Base-by-base conservation (phyloP, 306 rosid species). In the Hippophae gyantsensis region DNA sequence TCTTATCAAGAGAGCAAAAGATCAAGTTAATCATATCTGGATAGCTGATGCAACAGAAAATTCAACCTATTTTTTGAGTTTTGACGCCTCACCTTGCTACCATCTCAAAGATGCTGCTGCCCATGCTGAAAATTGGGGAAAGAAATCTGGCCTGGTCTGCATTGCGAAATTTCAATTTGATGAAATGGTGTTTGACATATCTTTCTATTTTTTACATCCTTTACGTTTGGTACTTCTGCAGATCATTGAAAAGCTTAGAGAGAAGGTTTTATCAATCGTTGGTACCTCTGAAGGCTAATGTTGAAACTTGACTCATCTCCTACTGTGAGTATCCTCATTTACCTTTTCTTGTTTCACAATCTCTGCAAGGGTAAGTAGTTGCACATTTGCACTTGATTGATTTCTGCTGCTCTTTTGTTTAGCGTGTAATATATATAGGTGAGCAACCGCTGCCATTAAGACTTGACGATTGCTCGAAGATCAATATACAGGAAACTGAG, bases 41-140 rank as follows among this genome's bases (percentile, higher is more conserved):
- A 86, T 83, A 57, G 95, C 95, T 18, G 96, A 87, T 64, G 96
- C 93, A 18, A 70, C 82, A 11, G 92, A 85, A 69, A 83, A 63
- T 57, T 85, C 96, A 8, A 61, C 84, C 11, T 87, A 85, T 80
- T 78, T 74, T 80, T 62, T 78, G 70, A 78, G 67, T 61, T 81
- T 81, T 64, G 89, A 87, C 77, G 61, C 83, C 49, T 60, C 48
- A 6, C 73, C 64, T 23, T 78, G 80, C 76, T 78, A 84, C 72
- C 93, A 87, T 79, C 76, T 92, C 57, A 79, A 71, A 83, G 67
- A 63, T 43, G 75, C 89, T 57, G 95, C 89, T 65, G 61, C 61
- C 44, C 76, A 81, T 48, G 62, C 84, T 63, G 77, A 66, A 64
- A 75, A 72, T 74, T 87, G 98, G 98, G 87, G 79, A 42, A 72